phyloP scores from a whole-genome alignment of 1,284 basidiomycete species.

The Jaminaea rosea region DNA sequence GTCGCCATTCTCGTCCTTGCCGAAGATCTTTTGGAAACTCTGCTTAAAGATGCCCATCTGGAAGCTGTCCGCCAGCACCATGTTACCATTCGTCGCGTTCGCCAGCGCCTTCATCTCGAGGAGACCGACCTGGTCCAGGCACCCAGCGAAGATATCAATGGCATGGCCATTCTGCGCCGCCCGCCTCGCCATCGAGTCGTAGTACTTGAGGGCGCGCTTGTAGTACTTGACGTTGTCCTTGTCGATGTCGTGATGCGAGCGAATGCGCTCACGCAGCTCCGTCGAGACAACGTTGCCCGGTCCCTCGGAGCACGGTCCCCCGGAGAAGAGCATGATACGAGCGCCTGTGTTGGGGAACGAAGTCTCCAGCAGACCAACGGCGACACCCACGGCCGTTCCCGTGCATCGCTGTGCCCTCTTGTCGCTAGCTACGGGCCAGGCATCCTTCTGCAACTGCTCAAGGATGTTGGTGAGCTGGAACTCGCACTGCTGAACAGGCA shows the following conservation, averaged over 20 bases:
- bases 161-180: conserved; percentile 90
- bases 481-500: conserved; percentile 87
- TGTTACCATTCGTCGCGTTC: conserved; percentile 91
- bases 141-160: conserved; percentile 91
- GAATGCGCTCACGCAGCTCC: conserved; percentile 92
- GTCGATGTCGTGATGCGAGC: conserved; percentile 98
- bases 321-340: conserved; percentile 90
- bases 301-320: conserved; percentile 92
- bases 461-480: conserved; percentile 92
- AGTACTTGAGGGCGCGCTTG: conserved; percentile 96
- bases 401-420: conserved; percentile 92
- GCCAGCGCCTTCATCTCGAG: conserved; percentile 94
- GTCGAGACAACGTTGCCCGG: conserved; percentile 93
- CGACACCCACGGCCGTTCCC: conserved; percentile 86
- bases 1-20: conserved; percentile 84
- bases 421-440: conserved; percentile 94
- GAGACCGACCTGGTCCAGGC: conserved; percentile 93
- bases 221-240: conserved; percentile 94
- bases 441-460: conserved; percentile 79
- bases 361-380: conserved; percentile 88
- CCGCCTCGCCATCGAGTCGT: conserved; percentile 87
- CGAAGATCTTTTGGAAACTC: conserved; percentile 85
- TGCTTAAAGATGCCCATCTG: conserved; percentile 99
- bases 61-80: conserved; percentile 93
- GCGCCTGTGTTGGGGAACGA: conserved; percentile 94